Percentiles rank a stretch among this genome's conserved stretches.
phyloP scores from a whole-genome alignment of 1,284 basidiomycete species.

The Tylopilus orsonianus region DNA sequence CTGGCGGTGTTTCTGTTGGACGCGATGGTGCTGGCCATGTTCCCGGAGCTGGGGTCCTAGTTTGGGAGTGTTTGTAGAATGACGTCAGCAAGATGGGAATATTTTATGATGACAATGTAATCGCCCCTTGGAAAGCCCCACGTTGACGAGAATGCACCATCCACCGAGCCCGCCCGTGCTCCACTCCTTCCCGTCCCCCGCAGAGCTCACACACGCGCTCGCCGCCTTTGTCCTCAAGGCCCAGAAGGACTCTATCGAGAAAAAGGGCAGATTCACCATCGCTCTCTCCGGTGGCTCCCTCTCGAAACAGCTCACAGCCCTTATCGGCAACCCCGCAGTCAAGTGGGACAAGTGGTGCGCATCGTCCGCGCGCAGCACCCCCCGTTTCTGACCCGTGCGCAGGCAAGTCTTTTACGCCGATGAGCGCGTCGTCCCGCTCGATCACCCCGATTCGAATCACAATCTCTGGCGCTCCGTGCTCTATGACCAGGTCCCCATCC shows the following conservation, averaged over 20 bases:
- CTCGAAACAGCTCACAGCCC: conserved; percentile 78
- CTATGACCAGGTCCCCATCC: conserved; percentile 85
- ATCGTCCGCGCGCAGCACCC: not conserved
- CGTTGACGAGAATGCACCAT: conserved; percentile 40
- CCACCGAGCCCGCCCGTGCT: conserved; percentile 71
- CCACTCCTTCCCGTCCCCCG: conserved; percentile 64
- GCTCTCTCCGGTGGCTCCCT: conserved; percentile 94
- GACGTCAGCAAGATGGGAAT: conserved; percentile 19
- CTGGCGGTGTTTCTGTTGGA: conserved; percentile 67
- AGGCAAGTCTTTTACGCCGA: conserved; percentile 99
- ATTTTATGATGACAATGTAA: not conserved
- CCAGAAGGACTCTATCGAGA: conserved; percentile 87
- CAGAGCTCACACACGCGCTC: conserved; percentile 62
- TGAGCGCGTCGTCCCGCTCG: conserved; percentile 93
- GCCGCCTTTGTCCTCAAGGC: conserved; percentile 85
- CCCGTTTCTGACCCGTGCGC: conserved; percentile 10
- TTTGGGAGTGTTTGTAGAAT: conserved; percentile 31
- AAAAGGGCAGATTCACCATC: conserved; percentile 87
- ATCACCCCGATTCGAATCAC: conserved; percentile 93
- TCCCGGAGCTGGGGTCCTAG: conserved; percentile 58
- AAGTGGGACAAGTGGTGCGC: conserved; percentile 96
- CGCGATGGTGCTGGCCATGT: conserved; percentile 55
- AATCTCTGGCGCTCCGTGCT: conserved; percentile 73
- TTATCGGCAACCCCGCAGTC: conserved; percentile 73
- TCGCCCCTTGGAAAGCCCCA: conserved; percentile 15